Evolutionary conservation across 345 rosid genomes (phyloP).

Genomic region (Populus euphratica): DNA sequence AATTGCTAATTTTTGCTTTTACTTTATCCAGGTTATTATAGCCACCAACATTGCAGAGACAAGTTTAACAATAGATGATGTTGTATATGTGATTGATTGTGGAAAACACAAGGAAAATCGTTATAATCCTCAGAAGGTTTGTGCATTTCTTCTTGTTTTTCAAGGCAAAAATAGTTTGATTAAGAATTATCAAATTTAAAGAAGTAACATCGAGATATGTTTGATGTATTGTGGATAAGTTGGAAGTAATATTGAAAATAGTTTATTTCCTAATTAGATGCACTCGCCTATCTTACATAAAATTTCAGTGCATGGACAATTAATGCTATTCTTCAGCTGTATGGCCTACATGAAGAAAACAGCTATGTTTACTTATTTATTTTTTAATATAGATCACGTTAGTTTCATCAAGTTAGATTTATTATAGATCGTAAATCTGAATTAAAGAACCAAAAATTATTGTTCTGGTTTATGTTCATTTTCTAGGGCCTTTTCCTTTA

Average conservation of each 20-base stretch:
- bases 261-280: not conserved
- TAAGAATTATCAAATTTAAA: not conserved
- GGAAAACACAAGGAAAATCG: slow-evolving; percentile 95
- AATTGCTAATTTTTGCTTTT: not conserved
- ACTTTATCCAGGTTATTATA: slow-evolving; percentile 56
- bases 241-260: not conserved
- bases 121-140: slow-evolving; percentile 86
- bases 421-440: too few relatives aligned
- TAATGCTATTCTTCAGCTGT: not conserved
- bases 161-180: not conserved
- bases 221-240: too few relatives aligned
- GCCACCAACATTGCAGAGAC: slow-evolving; percentile 95
- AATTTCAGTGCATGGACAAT: not conserved
- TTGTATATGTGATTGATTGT: slow-evolving; percentile 83
- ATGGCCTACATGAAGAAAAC: not conserved
- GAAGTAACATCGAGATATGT: too few relatives aligned
- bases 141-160: not conserved
- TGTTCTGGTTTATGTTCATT: too few relatives aligned
- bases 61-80: slow-evolving; percentile 91
- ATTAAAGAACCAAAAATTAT: too few relatives aligned
- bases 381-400: too few relatives aligned
- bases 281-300: not conserved
- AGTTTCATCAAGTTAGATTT: too few relatives aligned
- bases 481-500: too few relatives aligned
- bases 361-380: not conserved